Conservation (phyloP, 2,329 filamentous ascomycete species). For the Beauveria scarabaeidicola region DNA sequence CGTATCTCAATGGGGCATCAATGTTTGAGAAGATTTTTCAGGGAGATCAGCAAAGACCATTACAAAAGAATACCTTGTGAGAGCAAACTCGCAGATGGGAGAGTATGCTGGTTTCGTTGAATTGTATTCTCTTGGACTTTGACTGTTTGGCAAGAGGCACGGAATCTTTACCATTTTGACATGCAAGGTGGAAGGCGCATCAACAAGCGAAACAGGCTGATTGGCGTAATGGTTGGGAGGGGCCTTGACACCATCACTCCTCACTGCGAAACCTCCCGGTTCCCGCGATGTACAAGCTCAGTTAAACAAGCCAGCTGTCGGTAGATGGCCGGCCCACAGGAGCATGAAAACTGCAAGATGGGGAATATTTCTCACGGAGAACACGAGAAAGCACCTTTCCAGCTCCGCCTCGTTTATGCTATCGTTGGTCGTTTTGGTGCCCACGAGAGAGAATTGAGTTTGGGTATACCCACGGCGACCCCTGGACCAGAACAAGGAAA, state of each 20-base stretch:
- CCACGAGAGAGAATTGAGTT: background rate
- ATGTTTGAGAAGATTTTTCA: background rate
- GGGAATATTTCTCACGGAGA: background rate
- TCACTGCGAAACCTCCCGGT: background rate
- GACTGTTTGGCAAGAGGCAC: too few species aligned
- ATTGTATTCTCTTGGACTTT: too few species aligned
- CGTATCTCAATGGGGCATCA: background rate
- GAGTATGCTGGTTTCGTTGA: too few species aligned
- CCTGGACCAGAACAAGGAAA: background rate
- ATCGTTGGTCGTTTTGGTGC: background rate
- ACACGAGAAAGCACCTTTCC: background rate
- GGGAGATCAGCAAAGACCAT: background rate
- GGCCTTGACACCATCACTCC: slow-evolving; percentile 5
- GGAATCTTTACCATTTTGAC: too few species aligned
- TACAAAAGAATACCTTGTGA: background rate
- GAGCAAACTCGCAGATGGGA: too few species aligned
- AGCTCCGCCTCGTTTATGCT: background rate
- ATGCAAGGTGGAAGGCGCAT: too few species aligned
- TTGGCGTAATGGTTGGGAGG: background rate
- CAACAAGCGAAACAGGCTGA: too few species aligned
- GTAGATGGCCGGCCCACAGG: background rate
- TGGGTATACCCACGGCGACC: background rate
- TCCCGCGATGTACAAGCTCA: slow-evolving; percentile 2
- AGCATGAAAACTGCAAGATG: background rate
- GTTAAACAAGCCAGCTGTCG: background rate